Percentiles rank a stretch among this genome's conserved stretches.
phyloP scores from a whole-genome alignment of 2,329 filamentous ascomycete genomes.

The Aureobasidium sp. region DNA sequence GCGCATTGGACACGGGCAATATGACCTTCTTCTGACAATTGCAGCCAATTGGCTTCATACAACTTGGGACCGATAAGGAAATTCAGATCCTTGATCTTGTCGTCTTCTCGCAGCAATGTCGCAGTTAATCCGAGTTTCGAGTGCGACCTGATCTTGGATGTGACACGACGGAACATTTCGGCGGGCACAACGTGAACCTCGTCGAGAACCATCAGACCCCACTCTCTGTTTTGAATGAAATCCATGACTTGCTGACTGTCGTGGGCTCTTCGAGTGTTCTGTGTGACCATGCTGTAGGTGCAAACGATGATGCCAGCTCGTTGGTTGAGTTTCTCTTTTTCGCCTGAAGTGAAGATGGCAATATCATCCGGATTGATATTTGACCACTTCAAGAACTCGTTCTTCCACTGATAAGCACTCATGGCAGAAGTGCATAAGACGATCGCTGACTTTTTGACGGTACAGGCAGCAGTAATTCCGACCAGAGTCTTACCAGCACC shows the following conservation, averaged over 20 bases:
- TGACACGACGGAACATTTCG: slow-evolving; percentile 92
- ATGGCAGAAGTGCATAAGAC: slow-evolving; percentile 95
- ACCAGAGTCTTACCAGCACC: slow-evolving; percentile 96
- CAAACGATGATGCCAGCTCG: slow-evolving; percentile 95
- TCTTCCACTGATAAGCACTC: slow-evolving; percentile 94
- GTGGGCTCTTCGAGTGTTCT: slow-evolving; percentile 76
- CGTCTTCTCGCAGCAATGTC: slow-evolving; percentile 88
- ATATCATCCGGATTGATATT: slow-evolving; percentile 93
- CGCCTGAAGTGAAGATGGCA: slow-evolving; percentile 88
- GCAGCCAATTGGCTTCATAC: slow-evolving; percentile 99
- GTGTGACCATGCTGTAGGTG: slow-evolving; percentile 98
- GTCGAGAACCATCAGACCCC: slow-evolving; percentile 94
- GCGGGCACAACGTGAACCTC: slow-evolving; percentile 98
- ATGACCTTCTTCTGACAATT: slow-evolving; percentile 90
- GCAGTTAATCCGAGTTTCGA: slow-evolving; percentile 92
- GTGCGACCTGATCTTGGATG: slow-evolving; percentile 86
- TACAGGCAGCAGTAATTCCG: slow-evolving; percentile 96
- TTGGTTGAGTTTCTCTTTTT: slow-evolving; percentile 76
- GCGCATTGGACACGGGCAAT: slow-evolving; percentile 97
- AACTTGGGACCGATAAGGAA: slow-evolving; percentile 96
- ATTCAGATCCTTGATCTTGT: slow-evolving; percentile 96
- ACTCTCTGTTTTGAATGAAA: slow-evolving; percentile 81
- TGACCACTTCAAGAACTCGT: slow-evolving; percentile 98
- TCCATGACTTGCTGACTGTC: slow-evolving; percentile 98
- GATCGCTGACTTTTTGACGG: slow-evolving; percentile 92